These are phyloP conservation scores for Hemisphaericaspora xylofermentans DNA, from an alignment of 1,139 yeast genomes.

Conservation along the genomic window DNA sequence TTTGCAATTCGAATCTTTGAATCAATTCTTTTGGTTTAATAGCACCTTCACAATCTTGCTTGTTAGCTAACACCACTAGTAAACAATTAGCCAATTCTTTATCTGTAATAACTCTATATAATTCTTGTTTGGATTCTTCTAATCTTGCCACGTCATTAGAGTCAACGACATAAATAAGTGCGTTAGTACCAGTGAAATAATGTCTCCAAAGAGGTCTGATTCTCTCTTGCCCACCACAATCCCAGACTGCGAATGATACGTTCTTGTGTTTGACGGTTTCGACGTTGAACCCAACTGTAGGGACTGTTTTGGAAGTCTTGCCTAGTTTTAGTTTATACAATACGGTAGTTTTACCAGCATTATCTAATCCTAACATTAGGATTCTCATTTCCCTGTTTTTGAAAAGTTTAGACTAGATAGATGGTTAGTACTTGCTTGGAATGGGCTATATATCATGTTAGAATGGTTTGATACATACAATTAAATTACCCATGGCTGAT, in stretches of 20 bases:
- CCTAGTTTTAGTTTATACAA: conserved; percentile 72
- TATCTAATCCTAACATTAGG: conserved; percentile 88
- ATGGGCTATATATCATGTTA: neutral
- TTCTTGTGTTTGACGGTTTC: conserved; percentile 89
- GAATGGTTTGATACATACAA: neutral
- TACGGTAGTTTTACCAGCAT: conserved; percentile 87
- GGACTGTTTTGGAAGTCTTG: conserved; percentile 78
- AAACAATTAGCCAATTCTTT: conserved; percentile 80
- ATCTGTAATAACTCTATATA: conserved; percentile 73
- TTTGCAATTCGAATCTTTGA: conserved; percentile 54
- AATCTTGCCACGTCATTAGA: conserved; percentile 71
- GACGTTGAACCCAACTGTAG: conserved; percentile 93
- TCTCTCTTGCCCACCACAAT: conserved; percentile 94
- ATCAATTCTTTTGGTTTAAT: conserved; percentile 66
- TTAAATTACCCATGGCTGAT: neutral
- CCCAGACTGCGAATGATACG: conserved; percentile 93
- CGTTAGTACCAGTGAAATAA: conserved; percentile 90
- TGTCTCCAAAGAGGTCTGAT: conserved; percentile 93
- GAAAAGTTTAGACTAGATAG: conserved; percentile 38
- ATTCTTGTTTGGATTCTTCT: conserved; percentile 75
- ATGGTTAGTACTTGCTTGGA: neutral
- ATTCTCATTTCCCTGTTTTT: conserved; percentile 75
- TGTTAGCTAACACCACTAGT: conserved; percentile 83
- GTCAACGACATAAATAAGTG: conserved; percentile 90
- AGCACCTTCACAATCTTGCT: conserved; percentile 74